Evolutionary conservation across 1,284 basidiomycete species (phyloP).

Genomic region (Irpex sp.): DNA sequence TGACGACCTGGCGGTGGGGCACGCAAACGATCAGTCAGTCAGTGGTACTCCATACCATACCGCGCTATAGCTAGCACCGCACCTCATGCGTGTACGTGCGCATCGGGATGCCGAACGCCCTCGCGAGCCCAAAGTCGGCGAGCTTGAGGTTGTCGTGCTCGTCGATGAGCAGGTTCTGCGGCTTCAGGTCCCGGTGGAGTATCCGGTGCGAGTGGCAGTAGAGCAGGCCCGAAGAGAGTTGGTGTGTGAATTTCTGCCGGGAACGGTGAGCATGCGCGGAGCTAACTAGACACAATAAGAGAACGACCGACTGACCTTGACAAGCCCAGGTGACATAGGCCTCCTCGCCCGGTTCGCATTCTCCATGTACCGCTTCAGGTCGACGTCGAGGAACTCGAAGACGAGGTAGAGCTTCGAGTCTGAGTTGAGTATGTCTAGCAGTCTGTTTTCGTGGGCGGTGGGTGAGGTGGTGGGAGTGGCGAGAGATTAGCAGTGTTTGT

Average conservation of each 20-base stretch:
- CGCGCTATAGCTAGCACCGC: constrained; percentile 20
- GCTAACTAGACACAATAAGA: background rate
- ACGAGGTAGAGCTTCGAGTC: constrained; percentile 97
- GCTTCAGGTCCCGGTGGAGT: constrained; percentile 97
- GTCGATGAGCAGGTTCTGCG: constrained; percentile 96
- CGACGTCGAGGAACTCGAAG: constrained; percentile 93
- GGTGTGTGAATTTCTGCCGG: constrained; percentile 86
- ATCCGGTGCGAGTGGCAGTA: constrained; percentile 98
- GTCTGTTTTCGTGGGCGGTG: constrained; percentile 38
- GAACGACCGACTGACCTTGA: constrained; percentile 60
- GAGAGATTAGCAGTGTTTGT: too few relatives aligned
- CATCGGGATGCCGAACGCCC: constrained; percentile 97
- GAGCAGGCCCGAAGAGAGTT: constrained; percentile 83
- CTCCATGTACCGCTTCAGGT: constrained; percentile 97
- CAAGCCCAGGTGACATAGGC: constrained; percentile 72
- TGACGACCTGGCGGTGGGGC: constrained; percentile 73
- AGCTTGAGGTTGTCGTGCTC: constrained; percentile 89
- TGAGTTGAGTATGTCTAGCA: constrained; percentile 95
- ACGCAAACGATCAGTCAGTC: background rate
- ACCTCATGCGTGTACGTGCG: constrained; percentile 98
- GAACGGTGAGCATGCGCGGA: background rate
- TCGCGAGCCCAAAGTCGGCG: constrained; percentile 94
- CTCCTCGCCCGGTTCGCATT: constrained; percentile 70
- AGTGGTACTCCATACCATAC: background rate
- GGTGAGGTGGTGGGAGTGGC: too few relatives aligned